Base-by-base conservation (phyloP, 768 basidiomycete genomes). In the Boletus rubroflammeus region DNA sequence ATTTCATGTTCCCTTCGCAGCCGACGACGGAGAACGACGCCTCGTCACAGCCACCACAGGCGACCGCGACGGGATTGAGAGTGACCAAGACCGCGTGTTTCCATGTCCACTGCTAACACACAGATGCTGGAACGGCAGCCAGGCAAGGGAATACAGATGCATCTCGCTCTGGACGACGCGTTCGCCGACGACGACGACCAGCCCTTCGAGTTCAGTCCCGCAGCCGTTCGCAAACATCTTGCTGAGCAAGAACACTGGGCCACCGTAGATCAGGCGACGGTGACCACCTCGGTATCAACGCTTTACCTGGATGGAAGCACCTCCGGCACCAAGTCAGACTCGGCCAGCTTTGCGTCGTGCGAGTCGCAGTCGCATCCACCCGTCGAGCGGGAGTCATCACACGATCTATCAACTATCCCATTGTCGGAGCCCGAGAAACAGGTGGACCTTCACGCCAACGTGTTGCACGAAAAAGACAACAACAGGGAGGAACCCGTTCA, bases 131-230 rank as follows among this genome's bases (percentile, higher is more conserved):
- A 69, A 35, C 57, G 68, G 2, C 59, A 66, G 38, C 58, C 62
- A 28, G 65, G 65, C 43, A 68, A 70, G 50, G 60, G 62, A 11
- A 38, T 65, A 3, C 58, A 62, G 25, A 3, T 43, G 5, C 58
- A 54, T n/a, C 69, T 78, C 50, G 70, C 77, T 58, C 68, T 81
- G 38, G 87, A 90, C 71, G 89, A 90, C 65, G 84, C 85, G 14
- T 90, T 90, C 69, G 77, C 78, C 1, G 83, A 83, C 45, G 73
- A 67, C 10, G 82, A 83, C 38, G 78, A 80, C 53, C 59, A 72
- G 8, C 64, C 69, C 2, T 75, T 78, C 64, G 75, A 81, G 38
- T 87, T 90, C 74, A 81, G 75, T 17, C 74, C 82, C 3, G 80
- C 80, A 41, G 74, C 76, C n/a, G 78, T 89, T 52, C 81, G 86